Conservation (phyloP, 108 stramenopile genomes). For the Cylindrotheca closterium region DNA sequence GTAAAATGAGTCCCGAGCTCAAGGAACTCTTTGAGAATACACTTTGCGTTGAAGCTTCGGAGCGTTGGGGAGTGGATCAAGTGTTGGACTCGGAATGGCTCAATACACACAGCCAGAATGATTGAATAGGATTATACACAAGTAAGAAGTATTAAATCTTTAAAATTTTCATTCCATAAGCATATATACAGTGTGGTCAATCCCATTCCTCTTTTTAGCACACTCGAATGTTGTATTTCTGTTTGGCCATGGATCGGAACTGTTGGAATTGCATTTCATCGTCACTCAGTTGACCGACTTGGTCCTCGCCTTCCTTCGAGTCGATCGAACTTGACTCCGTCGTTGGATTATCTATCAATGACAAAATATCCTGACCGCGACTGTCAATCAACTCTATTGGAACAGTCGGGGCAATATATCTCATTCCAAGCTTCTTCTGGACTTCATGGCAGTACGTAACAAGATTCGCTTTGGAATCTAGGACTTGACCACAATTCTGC, state of each 20-base stretch:
- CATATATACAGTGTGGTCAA: no score
- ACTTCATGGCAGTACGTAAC: conserved; percentile 61
- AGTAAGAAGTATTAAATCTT: no score
- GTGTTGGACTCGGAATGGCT: not conserved
- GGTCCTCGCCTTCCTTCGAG: no score
- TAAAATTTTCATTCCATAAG: no score
- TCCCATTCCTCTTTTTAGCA: no score
- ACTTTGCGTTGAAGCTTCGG: not conserved
- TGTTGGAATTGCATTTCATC: not conserved
- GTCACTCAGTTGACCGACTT: no score
- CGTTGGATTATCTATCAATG: no score
- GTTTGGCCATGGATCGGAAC: not conserved
- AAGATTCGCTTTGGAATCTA: conserved; percentile 61
- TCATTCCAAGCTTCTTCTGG: conserved; percentile 62
- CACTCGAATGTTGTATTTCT: not conserved
- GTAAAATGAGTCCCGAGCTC: not conserved
- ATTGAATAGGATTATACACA: no score
- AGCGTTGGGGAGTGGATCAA: not conserved
- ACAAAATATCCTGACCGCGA: no score
- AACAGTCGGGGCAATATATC: conserved; percentile 61
- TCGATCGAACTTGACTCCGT: no score
- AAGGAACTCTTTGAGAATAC: not conserved
- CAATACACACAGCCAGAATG: no score
- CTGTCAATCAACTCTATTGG: conserved; percentile 44
- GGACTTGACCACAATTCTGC: conserved; percentile 17